Conservation (phyloP, 2,329 filamentous ascomycete species). For the Diaporthe vaccinii region DNA sequence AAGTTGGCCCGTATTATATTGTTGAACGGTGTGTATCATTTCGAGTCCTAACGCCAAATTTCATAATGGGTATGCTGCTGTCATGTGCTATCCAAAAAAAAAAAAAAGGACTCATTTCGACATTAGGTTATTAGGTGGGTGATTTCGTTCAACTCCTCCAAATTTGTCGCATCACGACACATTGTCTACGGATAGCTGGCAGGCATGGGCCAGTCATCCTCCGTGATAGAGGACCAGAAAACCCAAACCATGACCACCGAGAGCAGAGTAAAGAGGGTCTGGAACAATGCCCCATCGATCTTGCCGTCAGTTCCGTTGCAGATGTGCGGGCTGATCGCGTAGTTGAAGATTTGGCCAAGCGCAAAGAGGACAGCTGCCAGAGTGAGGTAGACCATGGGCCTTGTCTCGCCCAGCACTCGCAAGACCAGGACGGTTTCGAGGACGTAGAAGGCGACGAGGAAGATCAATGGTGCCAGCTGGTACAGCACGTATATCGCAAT, state of each 20-base stretch:
- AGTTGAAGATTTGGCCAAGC: constrained; percentile 95
- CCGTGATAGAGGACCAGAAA: constrained; percentile 99
- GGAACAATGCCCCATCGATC: constrained; percentile 93
- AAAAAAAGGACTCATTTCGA: constrained; percentile 22
- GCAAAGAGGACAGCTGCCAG: constrained; percentile 86
- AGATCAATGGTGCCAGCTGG: constrained; percentile 88
- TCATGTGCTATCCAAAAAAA: constrained; percentile 20
- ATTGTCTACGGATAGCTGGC: constrained; percentile 48
- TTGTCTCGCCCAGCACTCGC: constrained; percentile 85
- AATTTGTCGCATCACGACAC: not conserved
- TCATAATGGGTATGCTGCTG: constrained; percentile 24
- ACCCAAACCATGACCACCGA: constrained; percentile 88
- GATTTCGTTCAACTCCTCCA: not conserved
- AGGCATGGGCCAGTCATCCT: constrained; percentile 92
- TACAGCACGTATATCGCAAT: constrained; percentile 96
- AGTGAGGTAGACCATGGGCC: constrained; percentile 91
- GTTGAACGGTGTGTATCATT: not conserved
- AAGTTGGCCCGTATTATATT: too few species aligned
- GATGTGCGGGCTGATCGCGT: constrained; percentile 90
- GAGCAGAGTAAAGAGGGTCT: constrained; percentile 91
- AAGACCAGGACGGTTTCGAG: constrained; percentile 89
- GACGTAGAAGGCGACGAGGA: constrained; percentile 88
- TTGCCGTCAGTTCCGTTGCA: constrained; percentile 86
- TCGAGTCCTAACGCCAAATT: constrained; percentile 8
- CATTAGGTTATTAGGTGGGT: constrained; percentile 26